Evolutionary conservation across 2,329 filamentous ascomycete species (phyloP).

Genomic region (Pseudohalonectria lignicola): DNA sequence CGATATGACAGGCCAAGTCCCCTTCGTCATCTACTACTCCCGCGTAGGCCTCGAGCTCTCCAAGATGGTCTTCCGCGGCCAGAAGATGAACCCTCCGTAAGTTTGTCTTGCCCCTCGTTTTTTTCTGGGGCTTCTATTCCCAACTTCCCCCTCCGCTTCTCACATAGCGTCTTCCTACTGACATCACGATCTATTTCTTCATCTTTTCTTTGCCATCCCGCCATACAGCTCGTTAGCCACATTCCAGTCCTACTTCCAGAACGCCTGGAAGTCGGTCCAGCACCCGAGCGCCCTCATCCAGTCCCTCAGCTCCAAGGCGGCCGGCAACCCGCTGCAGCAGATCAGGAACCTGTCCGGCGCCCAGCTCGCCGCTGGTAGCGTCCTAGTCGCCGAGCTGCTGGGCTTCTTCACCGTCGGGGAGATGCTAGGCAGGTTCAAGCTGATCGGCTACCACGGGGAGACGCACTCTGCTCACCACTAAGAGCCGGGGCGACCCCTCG

Average conservation of each 20-base stretch:
- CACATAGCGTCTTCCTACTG: background rate
- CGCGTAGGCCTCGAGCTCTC: constrained; percentile 78
- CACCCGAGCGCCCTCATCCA: constrained; percentile 54
- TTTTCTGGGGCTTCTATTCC: constrained; percentile 2
- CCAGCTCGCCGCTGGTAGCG: constrained; percentile 62
- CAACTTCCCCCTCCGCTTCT: constrained; percentile 3
- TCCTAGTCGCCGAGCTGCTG: constrained; percentile 74
- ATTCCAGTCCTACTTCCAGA: constrained; percentile 81
- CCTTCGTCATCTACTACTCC: constrained; percentile 83
- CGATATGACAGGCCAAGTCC: constrained; percentile 73
- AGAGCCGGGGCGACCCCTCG: no score
- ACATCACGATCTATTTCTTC: no score
- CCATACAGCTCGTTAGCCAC: constrained; percentile 57
- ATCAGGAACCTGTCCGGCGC: constrained; percentile 60
- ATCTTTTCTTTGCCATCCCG: no score
- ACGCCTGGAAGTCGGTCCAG: constrained; percentile 56
- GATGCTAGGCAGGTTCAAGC: constrained; percentile 91
- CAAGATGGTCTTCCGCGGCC: constrained; percentile 77
- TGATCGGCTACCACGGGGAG: constrained; percentile 82
- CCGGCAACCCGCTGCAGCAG: constrained; percentile 17
- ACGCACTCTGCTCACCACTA: constrained; percentile 47
- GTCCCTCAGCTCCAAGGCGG: constrained; percentile 26
- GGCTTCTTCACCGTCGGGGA: constrained; percentile 98
- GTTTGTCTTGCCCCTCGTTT: constrained; percentile 22
- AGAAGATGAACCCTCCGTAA: constrained; percentile 94